Base-by-base conservation (phyloP, 2,329 filamentous ascomycete genomes). In the Setomelanomma holmii region DNA sequence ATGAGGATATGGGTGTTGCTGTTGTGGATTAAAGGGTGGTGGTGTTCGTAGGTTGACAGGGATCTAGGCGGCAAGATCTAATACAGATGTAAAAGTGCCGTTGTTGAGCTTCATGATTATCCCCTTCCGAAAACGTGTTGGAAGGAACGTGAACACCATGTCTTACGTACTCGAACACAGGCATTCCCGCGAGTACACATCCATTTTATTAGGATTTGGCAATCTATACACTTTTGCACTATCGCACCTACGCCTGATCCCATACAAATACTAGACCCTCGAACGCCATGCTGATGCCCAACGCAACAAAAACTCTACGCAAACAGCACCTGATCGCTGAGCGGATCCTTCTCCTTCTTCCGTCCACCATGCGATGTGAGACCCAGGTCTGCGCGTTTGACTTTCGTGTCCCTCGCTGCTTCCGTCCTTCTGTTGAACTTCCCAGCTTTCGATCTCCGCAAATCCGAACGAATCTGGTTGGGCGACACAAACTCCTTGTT, bases 401-500 rank as follows among this genome's bases (percentile, higher is more conserved):
- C 84, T 67, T 88, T 80, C 58, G 87, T 84, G 69, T 93, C 90
- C 43, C 89, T 81, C 61, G 84, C 80, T 64, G 89, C 86, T 71
- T 96, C 92, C 23, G 87, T 85, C 55, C 95, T 84, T 49, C 83
- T 82, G 62, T 90, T 90, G 78, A 96, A 93, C 63, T 86, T 86
- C 42, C 86, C 84, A 0, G 93, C 91, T 80, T 91, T 92, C 63
- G 84, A 81, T 76, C 86, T 81, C 64, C 91, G 83, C 63, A 96
- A 76, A 59, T 98, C 95, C 35, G 91, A 82, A 61, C 95, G 84
- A 59, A 98, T 86, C 78, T 97, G 91, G 84, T 99, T 99, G 8
- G 95, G 95, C 63, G 89, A 95, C 47, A 99, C 90, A 68, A 96
- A 99, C 75, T 96, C 89, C 82, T 91, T 95, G 80, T 98, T 98